A percentile compares a stretch with the other conserved stretches of the same genome.
Conservation (phyloP, 768 basidiomycete genomes). For the Suillus ampliporus region DNA sequence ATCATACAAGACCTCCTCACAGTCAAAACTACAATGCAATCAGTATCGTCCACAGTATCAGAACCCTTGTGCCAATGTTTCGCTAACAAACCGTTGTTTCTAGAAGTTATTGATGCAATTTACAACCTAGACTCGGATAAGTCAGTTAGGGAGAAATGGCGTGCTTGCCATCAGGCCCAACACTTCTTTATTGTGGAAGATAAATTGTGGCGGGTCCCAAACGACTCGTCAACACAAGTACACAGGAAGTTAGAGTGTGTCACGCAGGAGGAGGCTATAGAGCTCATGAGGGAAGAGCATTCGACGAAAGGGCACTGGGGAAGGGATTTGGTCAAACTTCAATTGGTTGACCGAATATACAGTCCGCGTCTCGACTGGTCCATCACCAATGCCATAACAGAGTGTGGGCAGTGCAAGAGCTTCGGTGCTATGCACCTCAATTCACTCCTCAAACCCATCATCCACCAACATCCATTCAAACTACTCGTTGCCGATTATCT, state of each 20-base stretch:
- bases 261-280: conserved; percentile 13
- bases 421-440: conserved; percentile 24
- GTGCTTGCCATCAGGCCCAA: conserved; percentile 21
- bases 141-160: conserved; percentile 13
- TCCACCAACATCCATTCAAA: conserved; percentile 38
- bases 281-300: conserved; percentile 3
- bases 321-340: conserved; percentile 16
- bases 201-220: too few species aligned
- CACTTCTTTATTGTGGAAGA: conserved; percentile 5
- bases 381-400: conserved; percentile 1
- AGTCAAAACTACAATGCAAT: neutral
- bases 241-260: too few species aligned
- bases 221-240: too few species aligned
- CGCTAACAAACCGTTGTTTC: conserved; percentile 24
- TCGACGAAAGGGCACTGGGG: conserved; percentile 8
- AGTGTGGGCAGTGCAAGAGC: conserved; percentile 20
- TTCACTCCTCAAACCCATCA: conserved; percentile 42
- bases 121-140: conserved; percentile 19
- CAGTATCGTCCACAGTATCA: too few species aligned
- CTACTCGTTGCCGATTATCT: conserved; percentile 38
- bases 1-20: conserved; percentile 30
- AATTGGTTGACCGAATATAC: conserved; percentile 10
- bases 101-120: conserved; percentile 21
- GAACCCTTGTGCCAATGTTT: neutral
- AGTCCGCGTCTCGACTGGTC: conserved; percentile 8